Base-by-base conservation (phyloP, 2,329 filamentous ascomycete genomes). In the Paraconiothyrium sp. region DNA sequence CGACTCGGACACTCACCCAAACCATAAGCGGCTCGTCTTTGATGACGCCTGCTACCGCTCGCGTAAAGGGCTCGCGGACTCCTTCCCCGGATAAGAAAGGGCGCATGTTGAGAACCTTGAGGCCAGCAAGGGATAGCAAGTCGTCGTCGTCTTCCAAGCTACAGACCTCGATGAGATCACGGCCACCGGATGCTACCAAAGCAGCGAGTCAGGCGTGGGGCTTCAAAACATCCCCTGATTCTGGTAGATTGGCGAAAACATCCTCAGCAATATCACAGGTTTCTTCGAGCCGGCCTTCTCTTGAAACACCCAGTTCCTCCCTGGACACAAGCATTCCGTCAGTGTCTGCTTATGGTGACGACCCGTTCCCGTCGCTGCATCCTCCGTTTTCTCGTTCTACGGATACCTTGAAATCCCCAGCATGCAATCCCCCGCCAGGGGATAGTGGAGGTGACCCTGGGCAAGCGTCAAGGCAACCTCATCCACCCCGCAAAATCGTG, bases 151-250 rank as follows among this genome's bases (percentile, higher is more conserved):
- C 52, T 58, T 79, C 82, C 49, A 81, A 79, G 63, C 81, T 86
- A 70, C 72, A 79, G 2, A 77, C 74, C 22, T 81, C 79, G 22
- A 72, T 82, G 56, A 81, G 77, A 51, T 79, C 81, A 35, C 74
- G 79, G 41, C 83, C 82, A n/a, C 82, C 84, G 41, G 84, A 85
- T 60, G 87, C 88, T 22, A 86, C 88, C 20, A 88, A 86, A 68
- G 88, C 88, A 3, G 88, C 88, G 2, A 87, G 86, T 3, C 81
- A 89, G 61, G 87, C 87, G n/a, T 90, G 88, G 87, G 72, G 72
- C 68, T 81, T 63, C 74, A 79, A 70, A 13, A 34, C 69, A 20
- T 60, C 60, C 22, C n/a, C 66, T 8, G 61, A 55, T 43, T 66
- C 70, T 3, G 67, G 51, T 32, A 70, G 66, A 30, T 69, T 62